These are phyloP conservation scores for Polygonum aviculare DNA, from an alignment of 148 eudicot genomes.

Conservation along the genomic window DNA sequence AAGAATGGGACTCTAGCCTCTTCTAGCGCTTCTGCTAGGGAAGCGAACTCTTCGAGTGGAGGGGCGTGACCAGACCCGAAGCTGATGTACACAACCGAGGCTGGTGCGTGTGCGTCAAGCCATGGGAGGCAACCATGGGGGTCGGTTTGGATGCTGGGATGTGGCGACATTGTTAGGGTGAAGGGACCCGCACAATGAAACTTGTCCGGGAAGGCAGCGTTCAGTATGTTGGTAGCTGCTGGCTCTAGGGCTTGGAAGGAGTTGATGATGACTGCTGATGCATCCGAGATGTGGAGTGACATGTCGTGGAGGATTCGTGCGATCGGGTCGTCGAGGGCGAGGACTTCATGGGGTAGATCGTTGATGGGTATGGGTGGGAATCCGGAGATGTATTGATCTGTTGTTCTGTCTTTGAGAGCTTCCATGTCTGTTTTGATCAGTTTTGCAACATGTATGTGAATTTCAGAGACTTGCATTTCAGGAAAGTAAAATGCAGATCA, in stretches of 20 bases:
- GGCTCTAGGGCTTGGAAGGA: background rate
- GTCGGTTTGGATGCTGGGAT: background rate
- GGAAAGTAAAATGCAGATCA: too few relatives aligned
- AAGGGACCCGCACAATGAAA: background rate
- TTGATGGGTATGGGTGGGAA: background rate
- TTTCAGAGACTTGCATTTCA: too few relatives aligned
- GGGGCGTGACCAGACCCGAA: background rate
- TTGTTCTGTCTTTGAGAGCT: background rate
- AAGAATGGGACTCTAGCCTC: background rate
- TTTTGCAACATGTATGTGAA: background rate
- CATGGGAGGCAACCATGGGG: background rate
- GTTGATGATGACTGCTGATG: background rate
- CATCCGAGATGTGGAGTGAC: background rate
- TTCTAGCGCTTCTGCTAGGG: background rate
- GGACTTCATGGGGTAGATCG: constrained; percentile 5
- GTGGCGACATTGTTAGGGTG: background rate
- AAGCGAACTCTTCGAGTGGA: background rate
- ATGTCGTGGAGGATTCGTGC: background rate
- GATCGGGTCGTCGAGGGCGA: background rate
- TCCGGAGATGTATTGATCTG: background rate
- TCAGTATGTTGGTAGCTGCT: background rate
- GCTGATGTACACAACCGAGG: constrained; percentile 3
- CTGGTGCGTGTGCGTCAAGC: background rate
- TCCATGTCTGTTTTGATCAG: background rate
- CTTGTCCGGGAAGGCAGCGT: background rate